Conservation (phyloP, 1,284 basidiomycete genomes). For the Tylopilus orsonianus region DNA sequence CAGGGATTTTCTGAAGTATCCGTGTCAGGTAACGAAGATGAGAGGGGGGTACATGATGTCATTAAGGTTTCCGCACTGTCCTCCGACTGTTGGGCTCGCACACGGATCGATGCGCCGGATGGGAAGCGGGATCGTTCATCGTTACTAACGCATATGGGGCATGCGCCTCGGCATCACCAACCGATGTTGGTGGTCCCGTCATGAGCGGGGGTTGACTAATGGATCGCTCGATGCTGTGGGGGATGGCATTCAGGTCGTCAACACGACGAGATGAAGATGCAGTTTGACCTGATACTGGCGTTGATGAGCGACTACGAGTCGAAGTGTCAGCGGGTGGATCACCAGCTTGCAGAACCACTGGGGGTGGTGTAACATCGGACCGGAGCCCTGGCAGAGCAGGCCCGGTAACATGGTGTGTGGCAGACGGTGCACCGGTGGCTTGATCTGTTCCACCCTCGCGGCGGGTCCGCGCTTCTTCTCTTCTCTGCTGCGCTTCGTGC, state of each 20-base stretch:
- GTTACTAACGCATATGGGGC: constrained; percentile 5
- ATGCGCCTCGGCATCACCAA: constrained; percentile 14
- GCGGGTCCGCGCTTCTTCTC: constrained; percentile 59
- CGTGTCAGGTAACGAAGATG: constrained; percentile 30
- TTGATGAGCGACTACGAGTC: constrained; percentile 27
- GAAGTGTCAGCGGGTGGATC: constrained; percentile 10
- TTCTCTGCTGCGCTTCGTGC: constrained; percentile 79
- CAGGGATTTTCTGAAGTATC: constrained; percentile 26
- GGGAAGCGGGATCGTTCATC: constrained; percentile 15
- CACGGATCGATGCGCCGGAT: constrained; percentile 2
- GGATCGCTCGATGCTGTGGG: constrained; percentile 29
- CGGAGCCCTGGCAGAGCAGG: constrained; percentile 4
- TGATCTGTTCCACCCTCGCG: constrained; percentile 42
- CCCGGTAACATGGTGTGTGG: constrained; percentile 9
- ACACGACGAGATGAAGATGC: constrained; percentile 31
- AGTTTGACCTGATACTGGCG: constrained; percentile 39
- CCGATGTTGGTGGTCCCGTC: constrained; percentile 10
- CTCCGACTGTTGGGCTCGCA: constrained; percentile 11
- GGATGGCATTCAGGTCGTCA: constrained; percentile 30
- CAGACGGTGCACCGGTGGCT: constrained; percentile 19
- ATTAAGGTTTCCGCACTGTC: constrained; percentile 14
- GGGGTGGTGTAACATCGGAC: constrained; percentile 1
- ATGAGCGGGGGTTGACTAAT: constrained; percentile 19
- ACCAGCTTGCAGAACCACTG: constrained; percentile 8
- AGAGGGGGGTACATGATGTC: constrained; percentile 27